Conservation (phyloP, 805 yeast species). For the Candida patagonica region DNA sequence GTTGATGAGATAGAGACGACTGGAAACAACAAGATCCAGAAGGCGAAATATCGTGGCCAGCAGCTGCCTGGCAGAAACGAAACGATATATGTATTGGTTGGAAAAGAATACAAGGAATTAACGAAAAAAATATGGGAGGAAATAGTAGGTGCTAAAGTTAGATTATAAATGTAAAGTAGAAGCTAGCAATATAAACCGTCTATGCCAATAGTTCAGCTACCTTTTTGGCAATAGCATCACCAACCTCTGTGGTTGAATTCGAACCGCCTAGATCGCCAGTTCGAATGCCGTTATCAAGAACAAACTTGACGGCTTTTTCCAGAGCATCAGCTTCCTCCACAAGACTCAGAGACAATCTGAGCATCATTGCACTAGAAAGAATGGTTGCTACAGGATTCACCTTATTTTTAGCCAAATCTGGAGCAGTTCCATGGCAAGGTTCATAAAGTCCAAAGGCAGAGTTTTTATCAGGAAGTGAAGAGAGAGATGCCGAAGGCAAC, state of each 20-base stretch:
- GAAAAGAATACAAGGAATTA: slow-evolving; percentile 44
- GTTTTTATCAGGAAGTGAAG: slow-evolving; percentile 94
- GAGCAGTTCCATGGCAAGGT: slow-evolving; percentile 98
- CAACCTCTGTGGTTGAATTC: slow-evolving; percentile 81
- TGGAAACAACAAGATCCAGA: slow-evolving; percentile 81
- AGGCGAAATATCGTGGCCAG: slow-evolving; percentile 40
- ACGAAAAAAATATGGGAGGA: slow-evolving; percentile 47
- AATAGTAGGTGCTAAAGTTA: slow-evolving; percentile 22
- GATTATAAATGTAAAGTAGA: slow-evolving; percentile 17
- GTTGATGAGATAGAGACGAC: slow-evolving; percentile 51
- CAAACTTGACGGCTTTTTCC: slow-evolving; percentile 78
- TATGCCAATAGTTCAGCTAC: slow-evolving; percentile 44
- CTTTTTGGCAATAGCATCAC: slow-evolving; percentile 80
- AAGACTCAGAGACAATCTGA: slow-evolving; percentile 77
- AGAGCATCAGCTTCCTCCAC: slow-evolving; percentile 78
- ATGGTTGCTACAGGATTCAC: slow-evolving; percentile 96
- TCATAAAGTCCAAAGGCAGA: slow-evolving; percentile 93
- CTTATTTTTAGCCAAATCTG: slow-evolving; percentile 77
- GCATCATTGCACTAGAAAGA: slow-evolving; percentile 95
- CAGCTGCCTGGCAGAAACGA: slow-evolving; percentile 35
- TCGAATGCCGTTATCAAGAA: slow-evolving; percentile 73
- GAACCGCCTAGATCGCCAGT: slow-evolving; percentile 88
- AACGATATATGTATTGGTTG: slow-evolving; percentile 61
- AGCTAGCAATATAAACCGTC: not conserved
- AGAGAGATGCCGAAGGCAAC: slow-evolving; percentile 91